Percentiles rank a stretch among this genome's conserved stretches.
These are phyloP conservation scores for Jackrogersella minutella DNA, from an alignment of 495 filamentous ascomycete genomes.

Conservation along the genomic window DNA sequence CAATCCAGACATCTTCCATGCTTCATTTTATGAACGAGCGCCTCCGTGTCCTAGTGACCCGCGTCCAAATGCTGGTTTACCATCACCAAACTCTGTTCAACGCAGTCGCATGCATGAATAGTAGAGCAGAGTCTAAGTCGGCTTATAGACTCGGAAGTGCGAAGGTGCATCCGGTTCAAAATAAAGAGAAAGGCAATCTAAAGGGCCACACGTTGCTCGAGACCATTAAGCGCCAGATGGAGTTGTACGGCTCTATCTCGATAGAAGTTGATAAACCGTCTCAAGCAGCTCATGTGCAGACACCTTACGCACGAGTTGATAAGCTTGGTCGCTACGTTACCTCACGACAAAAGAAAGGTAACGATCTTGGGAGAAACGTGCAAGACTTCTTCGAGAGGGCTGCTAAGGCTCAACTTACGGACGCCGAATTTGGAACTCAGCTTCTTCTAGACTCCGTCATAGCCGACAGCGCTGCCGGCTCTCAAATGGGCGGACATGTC, in stretches of 20 bases:
- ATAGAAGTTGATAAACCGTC: slow-evolving; percentile 15
- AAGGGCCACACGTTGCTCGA: slow-evolving; percentile 16
- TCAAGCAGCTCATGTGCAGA: not conserved
- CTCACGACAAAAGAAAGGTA: slow-evolving; percentile 34
- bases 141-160: not conserved
- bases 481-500: slow-evolving; percentile 19
- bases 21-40: slow-evolving; percentile 44
- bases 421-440: slow-evolving; percentile 35
- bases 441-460: slow-evolving; percentile 40
- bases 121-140: not conserved
- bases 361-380: slow-evolving; percentile 36
- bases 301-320: slow-evolving; percentile 1
- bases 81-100: slow-evolving; percentile 32
- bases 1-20: slow-evolving; percentile 31
- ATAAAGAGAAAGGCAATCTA: not conserved
- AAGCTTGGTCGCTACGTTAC: slow-evolving; percentile 37
- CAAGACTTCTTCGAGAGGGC: slow-evolving; percentile 37
- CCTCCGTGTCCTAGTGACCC: slow-evolving; percentile 27
- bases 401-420: slow-evolving; percentile 31
- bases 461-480: slow-evolving; percentile 31
- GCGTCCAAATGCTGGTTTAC: slow-evolving; percentile 32
- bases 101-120: slow-evolving; percentile 20
- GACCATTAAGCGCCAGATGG: slow-evolving; percentile 34
- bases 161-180: not conserved
- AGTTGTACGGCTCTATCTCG: slow-evolving; percentile 37